phyloP scores from a whole-genome alignment of 2,329 filamentous ascomycete genomes.

The Talaromyces amestolkiae region DNA sequence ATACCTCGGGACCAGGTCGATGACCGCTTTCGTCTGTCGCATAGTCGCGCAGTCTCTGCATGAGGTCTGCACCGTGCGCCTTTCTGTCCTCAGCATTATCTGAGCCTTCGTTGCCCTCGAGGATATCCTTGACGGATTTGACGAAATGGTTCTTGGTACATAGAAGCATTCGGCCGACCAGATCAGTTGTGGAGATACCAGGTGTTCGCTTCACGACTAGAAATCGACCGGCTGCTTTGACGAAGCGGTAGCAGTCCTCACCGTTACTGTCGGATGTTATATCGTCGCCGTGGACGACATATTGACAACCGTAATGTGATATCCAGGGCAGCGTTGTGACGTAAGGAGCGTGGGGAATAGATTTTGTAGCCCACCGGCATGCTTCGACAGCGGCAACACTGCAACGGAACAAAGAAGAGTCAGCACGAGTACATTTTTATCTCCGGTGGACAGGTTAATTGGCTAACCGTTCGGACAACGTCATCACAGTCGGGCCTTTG shows the following conservation, averaged over 20 bases:
- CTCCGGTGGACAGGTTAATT: neutral
- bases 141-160: slow-evolving; percentile 96
- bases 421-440: neutral
- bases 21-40: slow-evolving; percentile 81
- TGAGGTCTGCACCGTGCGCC: slow-evolving; percentile 65
- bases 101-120: slow-evolving; percentile 70
- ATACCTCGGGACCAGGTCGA: slow-evolving; percentile 76
- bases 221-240: slow-evolving; percentile 90
- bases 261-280: slow-evolving; percentile 92
- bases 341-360: slow-evolving; percentile 83
- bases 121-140: slow-evolving; percentile 66
- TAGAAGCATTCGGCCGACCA: slow-evolving; percentile 96
- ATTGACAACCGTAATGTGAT: slow-evolving; percentile 89
- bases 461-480: slow-evolving; percentile 72
- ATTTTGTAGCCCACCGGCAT: slow-evolving; percentile 88
- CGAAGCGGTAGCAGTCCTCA: slow-evolving; percentile 95
- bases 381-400: slow-evolving; percentile 87
- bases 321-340: slow-evolving; percentile 94
- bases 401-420: neutral
- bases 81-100: slow-evolving; percentile 67
- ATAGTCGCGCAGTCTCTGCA: slow-evolving; percentile 76
- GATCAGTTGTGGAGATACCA: slow-evolving; percentile 92
- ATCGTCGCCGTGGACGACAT: slow-evolving; percentile 95
- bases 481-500: slow-evolving; percentile 98
- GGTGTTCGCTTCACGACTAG: slow-evolving; percentile 96